Evolutionary conservation across 176 grass and related monocot species (phyloP).

Genomic region (Musa troglodytarum): DNA sequence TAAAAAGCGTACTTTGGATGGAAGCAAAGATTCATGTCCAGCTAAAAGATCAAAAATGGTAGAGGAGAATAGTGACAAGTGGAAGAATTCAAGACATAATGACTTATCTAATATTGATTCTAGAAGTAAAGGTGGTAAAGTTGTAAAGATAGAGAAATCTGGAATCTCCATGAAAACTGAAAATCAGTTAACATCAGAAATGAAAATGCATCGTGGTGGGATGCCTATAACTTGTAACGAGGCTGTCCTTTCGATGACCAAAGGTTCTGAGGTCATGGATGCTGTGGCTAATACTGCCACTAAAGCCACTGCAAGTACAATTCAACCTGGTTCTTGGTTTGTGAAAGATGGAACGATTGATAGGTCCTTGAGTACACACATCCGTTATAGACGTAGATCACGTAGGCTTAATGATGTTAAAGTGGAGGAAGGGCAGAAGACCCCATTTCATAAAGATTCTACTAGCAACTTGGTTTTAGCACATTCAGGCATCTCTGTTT

Average conservation of each 20-base stretch:
- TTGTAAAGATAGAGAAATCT: conserved; percentile 34
- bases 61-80: conserved; percentile 26
- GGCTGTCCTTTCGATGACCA: conserved; percentile 23
- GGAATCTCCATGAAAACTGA: conserved; percentile 13
- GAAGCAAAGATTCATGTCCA: conserved; percentile 26
- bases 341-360: conserved; percentile 30
- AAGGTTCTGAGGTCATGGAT: conserved; percentile 28
- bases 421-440: conserved; percentile 44
- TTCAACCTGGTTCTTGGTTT: conserved; percentile 31
- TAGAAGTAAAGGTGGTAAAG: conserved; percentile 24
- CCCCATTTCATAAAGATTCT: conserved; percentile 52
- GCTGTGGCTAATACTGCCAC: conserved; percentile 13
- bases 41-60: conserved; percentile 38
- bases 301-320: conserved; percentile 25
- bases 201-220: conserved; percentile 16
- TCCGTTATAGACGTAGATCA: conserved; percentile 42
- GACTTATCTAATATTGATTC: conserved; percentile 11
- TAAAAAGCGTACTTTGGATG: conserved; percentile 31
- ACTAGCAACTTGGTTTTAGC: conserved; percentile 31
- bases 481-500: conserved; percentile 11
- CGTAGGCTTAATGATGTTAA: conserved; percentile 56
- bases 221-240: conserved; percentile 17
- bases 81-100: conserved; percentile 24
- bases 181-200: conserved; percentile 22
- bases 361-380: conserved; percentile 29